These are phyloP conservation scores for Eutypella sp. DNA, from an alignment of 2,329 filamentous ascomycete species.

Conservation along the genomic window DNA sequence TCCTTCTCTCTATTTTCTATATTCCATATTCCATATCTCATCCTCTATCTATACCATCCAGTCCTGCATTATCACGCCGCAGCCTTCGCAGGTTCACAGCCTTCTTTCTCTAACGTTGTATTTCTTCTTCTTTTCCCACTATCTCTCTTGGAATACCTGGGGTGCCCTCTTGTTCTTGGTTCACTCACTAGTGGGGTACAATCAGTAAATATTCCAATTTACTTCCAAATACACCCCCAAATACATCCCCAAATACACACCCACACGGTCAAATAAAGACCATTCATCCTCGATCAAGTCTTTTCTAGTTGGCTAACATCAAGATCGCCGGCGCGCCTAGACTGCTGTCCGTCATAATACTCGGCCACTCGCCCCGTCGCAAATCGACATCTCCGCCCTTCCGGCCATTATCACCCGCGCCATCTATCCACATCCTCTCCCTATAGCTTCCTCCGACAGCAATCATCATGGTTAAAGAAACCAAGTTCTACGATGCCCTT, in stretches of 20 bases:
- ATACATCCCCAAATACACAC: no score
- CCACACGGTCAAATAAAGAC: neutral
- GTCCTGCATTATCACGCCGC: neutral
- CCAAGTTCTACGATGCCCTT: constrained; percentile 72
- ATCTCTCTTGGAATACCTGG: constrained; percentile 3
- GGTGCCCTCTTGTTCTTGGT: constrained; percentile 10
- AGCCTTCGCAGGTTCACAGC: neutral
- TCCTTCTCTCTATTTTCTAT: neutral
- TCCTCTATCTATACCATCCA: neutral
- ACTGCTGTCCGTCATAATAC: neutral
- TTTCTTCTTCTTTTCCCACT: constrained; percentile 10
- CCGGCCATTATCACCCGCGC: no score
- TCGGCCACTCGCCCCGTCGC: neutral
- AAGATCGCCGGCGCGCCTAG: constrained; percentile 4
- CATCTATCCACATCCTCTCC: neutral
- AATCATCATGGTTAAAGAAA: constrained; percentile 70
- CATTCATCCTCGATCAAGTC: constrained; percentile 3
- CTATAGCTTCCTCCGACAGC: constrained; percentile 5
- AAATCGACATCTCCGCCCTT: neutral
- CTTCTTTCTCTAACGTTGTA: neutral
- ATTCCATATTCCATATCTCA: neutral
- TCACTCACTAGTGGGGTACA: constrained; percentile 18
- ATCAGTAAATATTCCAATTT: no score
- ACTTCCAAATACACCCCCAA: no score
- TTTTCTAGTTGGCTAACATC: constrained; percentile 1